Base-by-base conservation (phyloP, 495 filamentous ascomycete species). In the Annulohypoxylon moriforme region DNA sequence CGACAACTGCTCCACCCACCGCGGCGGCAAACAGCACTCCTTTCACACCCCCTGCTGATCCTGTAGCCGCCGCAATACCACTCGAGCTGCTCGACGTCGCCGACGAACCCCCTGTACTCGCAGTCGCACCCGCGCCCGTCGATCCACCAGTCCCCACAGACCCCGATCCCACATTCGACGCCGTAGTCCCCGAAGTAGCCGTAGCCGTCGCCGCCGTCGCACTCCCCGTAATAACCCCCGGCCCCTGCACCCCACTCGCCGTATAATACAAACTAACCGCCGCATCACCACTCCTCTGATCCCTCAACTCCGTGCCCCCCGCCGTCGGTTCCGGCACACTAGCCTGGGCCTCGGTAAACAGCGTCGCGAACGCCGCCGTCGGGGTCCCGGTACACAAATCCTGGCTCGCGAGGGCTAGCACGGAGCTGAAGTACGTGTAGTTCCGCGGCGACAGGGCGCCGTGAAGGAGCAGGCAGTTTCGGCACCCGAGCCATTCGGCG, bases 221-320 rank as follows among this genome's bases (percentile, higher is more conserved):
- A 31, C 63, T 74, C 7, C 81, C 78, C 24, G 80, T 83, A 60
- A 82, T 80, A 8, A 50, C 25, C 81, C 80, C 0, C 11, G 78
- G 78, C 0, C 79, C 81, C 60, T 78, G 79, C 14, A 58, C 44
- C 0, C 67, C 68, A 10, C 49, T 79, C 0, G 76, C 62, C 4
- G 81, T 82, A 63, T 75, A 80, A 52, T 84, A 82, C 24, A 80
- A 58, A 60, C 76, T 78, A 11, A 80, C 74, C 18, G 73, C 77
- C 20, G 79, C 78, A 67, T 79, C 60, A 16, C 79, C 65, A 8
- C 71, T 65, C n/a, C 64, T 76, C 13, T 50, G 49, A 70, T 82
- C 81, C 20, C 46, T 72, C 27, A 55, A 63, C 46, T 58, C 66
- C 9, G 76, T 73, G 5, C 38, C 66, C n/a, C 79, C 76, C 11